Evolutionary conservation across 768 basidiomycete species (phyloP), one percentile per base, ranked within the genome.

Genomic region (Phlebiopsis gigantea): DNA sequence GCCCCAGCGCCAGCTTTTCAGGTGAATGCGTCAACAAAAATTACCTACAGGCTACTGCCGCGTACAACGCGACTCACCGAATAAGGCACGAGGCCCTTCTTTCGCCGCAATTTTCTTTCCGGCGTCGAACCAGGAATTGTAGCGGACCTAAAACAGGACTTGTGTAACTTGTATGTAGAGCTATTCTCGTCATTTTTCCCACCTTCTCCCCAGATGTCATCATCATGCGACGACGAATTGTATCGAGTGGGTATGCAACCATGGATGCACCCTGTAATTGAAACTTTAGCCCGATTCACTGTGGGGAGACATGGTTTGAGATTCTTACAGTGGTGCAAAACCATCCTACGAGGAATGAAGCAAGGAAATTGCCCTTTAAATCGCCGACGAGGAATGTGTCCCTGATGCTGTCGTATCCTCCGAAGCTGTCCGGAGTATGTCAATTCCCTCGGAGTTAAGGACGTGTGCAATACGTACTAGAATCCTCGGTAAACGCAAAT

Each of bases 1-100:
- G 78, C 79, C 61, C 80, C 81, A 56, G 80, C 82, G 63, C 83
- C 81, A 70, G 80, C 83, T 82, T 78, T 75, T 24, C 8, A n/a
- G n/a, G n/a, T n/a, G n/a, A n/a, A n/a, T n/a, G 17, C 28, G 19
- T 17, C 3, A 5, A 12, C 30, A 19, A 25, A 8, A 49, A 15
- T 2, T 25, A 21, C 24, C 2, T 10, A n/a, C 15, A 5, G 49
- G 63, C 9, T 57, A 48, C 25, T 8, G 46, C 45, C 15, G 19
- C 31, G 22, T 34, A 53, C 39, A 45, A 5, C 14, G 6, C 21
- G 15, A 21, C 74, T 7, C 57, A 73, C 71, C 70, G 59, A 77
- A 75, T 29, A 77, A 61, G 0, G 74, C 62, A 51, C 64, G 72
- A 19, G 55, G 50, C 2, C 76, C 76, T 59, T 77, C 75, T 51